Evolutionary conservation across 371 early-diverging fungal species (phyloP).

Genomic region (Apophysomyces variabilis): DNA sequence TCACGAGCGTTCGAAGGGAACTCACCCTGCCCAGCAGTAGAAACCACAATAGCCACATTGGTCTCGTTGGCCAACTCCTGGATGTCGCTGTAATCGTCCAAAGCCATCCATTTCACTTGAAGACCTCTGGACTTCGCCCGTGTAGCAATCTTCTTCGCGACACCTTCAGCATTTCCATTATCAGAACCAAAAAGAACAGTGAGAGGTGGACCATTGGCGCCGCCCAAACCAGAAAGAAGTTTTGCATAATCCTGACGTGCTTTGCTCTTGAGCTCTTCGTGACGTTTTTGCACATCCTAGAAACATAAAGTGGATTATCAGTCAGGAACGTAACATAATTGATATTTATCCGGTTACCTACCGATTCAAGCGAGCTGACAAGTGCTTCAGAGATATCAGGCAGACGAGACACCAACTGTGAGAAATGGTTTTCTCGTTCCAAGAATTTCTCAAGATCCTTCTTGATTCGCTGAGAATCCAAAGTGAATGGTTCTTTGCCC

Average conservation of each 20-base stretch:
- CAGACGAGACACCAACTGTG: slow-evolving; percentile 66
- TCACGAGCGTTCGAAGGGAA: slow-evolving; percentile 89
- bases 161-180: slow-evolving; percentile 84
- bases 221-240: slow-evolving; percentile 66
- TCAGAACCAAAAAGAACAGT: slow-evolving; percentile 91
- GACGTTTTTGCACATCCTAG: slow-evolving; percentile 58
- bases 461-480: slow-evolving; percentile 88
- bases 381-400: slow-evolving; percentile 65
- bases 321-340: background rate
- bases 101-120: slow-evolving; percentile 71
- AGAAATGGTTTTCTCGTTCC: slow-evolving; percentile 81
- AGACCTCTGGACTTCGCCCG: slow-evolving; percentile 83
- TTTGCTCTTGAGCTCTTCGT: slow-evolving; percentile 52
- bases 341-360: slow-evolving; percentile 21
- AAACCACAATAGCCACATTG: slow-evolving; percentile 76
- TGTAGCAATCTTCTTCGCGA: slow-evolving; percentile 82
- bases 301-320: background rate
- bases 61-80: slow-evolving; percentile 80
- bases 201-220: slow-evolving; percentile 78
- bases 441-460: slow-evolving; percentile 81
- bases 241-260: slow-evolving; percentile 72
- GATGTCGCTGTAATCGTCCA: slow-evolving; percentile 78
- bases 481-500: slow-evolving; percentile 70
- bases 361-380: slow-evolving; percentile 54
- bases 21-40: slow-evolving; percentile 97